Evolutionary conservation across 176 grass and related monocot species (phyloP).

Genomic region (Oryza meridionalis): DNA sequence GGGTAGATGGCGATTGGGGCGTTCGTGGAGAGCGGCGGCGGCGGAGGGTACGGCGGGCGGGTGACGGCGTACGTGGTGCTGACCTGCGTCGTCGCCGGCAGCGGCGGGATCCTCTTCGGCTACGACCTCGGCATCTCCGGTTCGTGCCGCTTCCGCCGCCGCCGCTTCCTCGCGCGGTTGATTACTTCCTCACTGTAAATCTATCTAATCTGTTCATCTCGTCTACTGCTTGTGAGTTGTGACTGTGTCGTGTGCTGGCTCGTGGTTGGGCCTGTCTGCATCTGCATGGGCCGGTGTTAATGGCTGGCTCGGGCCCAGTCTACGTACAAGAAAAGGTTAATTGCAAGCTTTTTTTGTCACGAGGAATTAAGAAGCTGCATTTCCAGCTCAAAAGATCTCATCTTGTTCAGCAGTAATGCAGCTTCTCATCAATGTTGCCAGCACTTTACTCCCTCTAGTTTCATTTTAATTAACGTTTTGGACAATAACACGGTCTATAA

Average conservation of each 20-base stretch:
- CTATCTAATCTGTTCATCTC: background rate
- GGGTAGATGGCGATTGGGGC: conserved; percentile 50
- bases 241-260: background rate
- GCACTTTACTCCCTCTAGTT: too few relatives aligned
- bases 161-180: background rate
- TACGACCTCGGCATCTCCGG: conserved; percentile 96
- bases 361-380: background rate
- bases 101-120: conserved; percentile 91
- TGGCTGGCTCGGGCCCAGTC: background rate
- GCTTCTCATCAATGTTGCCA: background rate
- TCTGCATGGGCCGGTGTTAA: background rate
- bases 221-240: background rate
- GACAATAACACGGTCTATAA: too few relatives aligned
- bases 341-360: background rate
- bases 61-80: conserved; percentile 73
- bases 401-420: background rate
- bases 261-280: background rate
- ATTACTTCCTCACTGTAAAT: background rate
- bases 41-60: conserved; percentile 57
- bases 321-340: background rate
- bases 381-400: background rate
- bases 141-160: background rate
- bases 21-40: conserved; percentile 30
- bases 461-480: too few relatives aligned
- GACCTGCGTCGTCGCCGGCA: conserved; percentile 74